A percentile compares a stretch with the other conserved stretches of the same genome.
phyloP scores from a whole-genome alignment of 2,329 filamentous ascomycete genomes.

The Lasiodiplodia theobromae region DNA sequence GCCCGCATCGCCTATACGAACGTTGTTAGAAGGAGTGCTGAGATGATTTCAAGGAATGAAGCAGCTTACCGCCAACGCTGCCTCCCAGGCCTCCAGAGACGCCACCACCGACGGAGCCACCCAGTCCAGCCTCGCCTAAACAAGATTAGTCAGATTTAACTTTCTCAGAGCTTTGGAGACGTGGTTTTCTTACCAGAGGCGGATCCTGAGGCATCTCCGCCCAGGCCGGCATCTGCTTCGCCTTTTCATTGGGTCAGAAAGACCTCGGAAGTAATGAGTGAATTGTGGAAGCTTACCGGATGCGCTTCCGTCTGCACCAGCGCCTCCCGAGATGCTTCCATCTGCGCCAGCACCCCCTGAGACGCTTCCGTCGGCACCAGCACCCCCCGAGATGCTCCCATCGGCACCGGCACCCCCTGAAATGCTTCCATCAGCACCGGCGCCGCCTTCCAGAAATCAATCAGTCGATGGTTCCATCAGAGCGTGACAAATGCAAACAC shows the following conservation, averaged over 20 bases:
- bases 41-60: not conserved
- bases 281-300: not conserved
- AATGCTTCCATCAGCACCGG: not conserved
- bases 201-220: no score
- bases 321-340: no score
- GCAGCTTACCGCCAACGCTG: not conserved
- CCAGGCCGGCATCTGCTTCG: no score
- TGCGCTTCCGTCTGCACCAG: not conserved
- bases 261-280: not conserved
- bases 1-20: not conserved
- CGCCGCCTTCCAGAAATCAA: not conserved
- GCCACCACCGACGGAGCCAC: not conserved
- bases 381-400: not conserved
- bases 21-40: not conserved
- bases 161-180: no score
- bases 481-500: not conserved
- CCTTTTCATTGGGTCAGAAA: not conserved
- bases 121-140: not conserved
- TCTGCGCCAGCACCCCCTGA: not conserved
- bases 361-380: not conserved
- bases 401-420: not conserved
- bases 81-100: not conserved
- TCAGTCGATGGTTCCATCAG: not conserved
- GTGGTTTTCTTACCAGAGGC: not conserved
- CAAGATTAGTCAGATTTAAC: not conserved